Evolutionary conservation across 345 rosid species (phyloP).

Genomic region (Hypericum androsaemum): DNA sequence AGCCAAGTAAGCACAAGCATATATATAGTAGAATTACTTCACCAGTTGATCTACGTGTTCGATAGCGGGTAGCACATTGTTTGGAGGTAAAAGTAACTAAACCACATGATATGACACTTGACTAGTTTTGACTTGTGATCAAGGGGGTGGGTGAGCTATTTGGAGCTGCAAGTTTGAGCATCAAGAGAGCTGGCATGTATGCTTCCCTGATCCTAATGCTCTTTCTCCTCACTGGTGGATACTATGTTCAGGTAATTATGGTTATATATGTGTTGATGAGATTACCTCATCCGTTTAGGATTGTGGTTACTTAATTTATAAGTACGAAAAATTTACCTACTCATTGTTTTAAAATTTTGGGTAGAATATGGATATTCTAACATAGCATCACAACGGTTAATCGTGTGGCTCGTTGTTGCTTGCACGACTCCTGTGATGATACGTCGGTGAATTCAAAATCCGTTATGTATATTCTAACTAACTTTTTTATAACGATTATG

Average conservation of each 20-base stretch:
- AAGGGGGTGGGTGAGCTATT: constrained; percentile 85
- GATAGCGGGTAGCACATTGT: too few species aligned
- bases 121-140: constrained; percentile 11
- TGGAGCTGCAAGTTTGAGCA: constrained; percentile 84
- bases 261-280: background rate
- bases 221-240: constrained; percentile 95
- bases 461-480: too few species aligned
- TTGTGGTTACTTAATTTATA: background rate
- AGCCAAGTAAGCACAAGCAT: constrained; percentile 63
- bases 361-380: too few species aligned
- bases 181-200: constrained; percentile 83
- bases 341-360: too few species aligned
- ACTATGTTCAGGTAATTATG: constrained; percentile 70
- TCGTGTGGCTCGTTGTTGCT: too few species aligned
- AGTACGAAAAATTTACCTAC: too few species aligned
- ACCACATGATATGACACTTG: background rate
- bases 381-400: too few species aligned
- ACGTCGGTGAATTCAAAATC: too few species aligned
- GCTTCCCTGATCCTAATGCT: constrained; percentile 80
- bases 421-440: too few species aligned
- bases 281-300: background rate
- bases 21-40: too few species aligned
- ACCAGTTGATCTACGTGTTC: too few species aligned
- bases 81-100: background rate
- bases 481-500: too few species aligned